These are phyloP conservation scores for Phaffomyces opuntiae DNA, from an alignment of 805 yeast genomes.

Conservation along the genomic window DNA sequence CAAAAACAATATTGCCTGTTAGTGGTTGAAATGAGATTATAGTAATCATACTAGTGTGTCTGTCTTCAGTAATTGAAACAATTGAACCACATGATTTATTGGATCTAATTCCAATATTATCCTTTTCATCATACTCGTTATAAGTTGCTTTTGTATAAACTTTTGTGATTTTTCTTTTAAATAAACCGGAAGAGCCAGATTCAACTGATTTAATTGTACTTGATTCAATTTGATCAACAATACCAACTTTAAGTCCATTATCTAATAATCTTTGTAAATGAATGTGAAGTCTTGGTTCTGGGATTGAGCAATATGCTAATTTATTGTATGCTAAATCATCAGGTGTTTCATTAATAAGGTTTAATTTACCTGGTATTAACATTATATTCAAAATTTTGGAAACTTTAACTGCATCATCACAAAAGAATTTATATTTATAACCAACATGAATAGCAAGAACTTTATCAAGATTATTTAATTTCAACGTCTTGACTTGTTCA, in stretches of 20 bases:
- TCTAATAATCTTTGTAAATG: constrained; percentile 69
- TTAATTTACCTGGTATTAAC: constrained; percentile 62
- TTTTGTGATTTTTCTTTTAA: constrained; percentile 60
- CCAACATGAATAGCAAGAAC: constrained; percentile 83
- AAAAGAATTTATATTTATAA: constrained; percentile 82
- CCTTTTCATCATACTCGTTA: constrained; percentile 47
- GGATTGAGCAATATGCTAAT: constrained; percentile 83
- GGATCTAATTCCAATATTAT: constrained; percentile 16
- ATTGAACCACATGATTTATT: constrained; percentile 37
- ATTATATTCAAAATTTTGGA: constrained; percentile 61
- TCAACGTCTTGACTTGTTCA: constrained; percentile 64
- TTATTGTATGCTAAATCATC: constrained; percentile 44
- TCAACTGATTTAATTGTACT: constrained; percentile 58
- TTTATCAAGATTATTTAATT: constrained; percentile 54
- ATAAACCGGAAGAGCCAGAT: constrained; percentile 48
- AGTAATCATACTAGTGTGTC: constrained; percentile 23
- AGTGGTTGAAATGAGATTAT: constrained; percentile 62
- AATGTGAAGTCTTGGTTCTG: constrained; percentile 64
- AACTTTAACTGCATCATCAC: constrained; percentile 72
- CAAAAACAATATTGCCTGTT: constrained; percentile 73
- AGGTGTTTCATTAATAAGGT: constrained; percentile 43
- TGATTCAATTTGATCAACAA: constrained; percentile 80
- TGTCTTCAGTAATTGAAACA: constrained; percentile 34
- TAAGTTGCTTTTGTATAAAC: constrained; percentile 82
- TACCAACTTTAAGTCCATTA: constrained; percentile 74